phyloP scores from a whole-genome alignment of 345 rosid genomes.

The Diplotaxis tenuifolia region DNA sequence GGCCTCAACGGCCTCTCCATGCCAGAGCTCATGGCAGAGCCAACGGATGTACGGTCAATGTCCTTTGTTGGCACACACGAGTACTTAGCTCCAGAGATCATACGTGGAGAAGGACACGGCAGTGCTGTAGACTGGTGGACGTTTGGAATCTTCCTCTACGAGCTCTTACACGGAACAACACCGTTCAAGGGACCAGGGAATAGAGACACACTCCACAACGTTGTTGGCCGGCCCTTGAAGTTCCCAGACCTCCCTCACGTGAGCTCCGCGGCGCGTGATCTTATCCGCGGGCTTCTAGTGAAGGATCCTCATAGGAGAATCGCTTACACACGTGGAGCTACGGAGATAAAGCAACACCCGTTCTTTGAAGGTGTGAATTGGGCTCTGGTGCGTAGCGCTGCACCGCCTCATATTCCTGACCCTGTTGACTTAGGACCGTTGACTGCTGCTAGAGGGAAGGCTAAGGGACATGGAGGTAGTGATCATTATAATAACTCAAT shows the following conservation, averaged over 20 bases:
- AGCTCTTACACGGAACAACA: constrained; percentile 78
- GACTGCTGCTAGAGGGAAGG: constrained; percentile 41
- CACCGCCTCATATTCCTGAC: constrained; percentile 82
- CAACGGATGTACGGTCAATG: constrained; percentile 87
- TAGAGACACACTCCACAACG: constrained; percentile 78
- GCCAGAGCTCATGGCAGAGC: constrained; percentile 95
- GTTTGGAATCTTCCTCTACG: constrained; percentile 88
- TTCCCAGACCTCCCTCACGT: constrained; percentile 75
- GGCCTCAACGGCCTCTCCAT: constrained; percentile 56
- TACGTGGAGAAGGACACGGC: constrained; percentile 95
- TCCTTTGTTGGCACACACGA: constrained; percentile 96
- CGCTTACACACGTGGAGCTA: constrained; percentile 84
- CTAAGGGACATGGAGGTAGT: constrained; percentile 30
- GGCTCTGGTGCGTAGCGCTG: constrained; percentile 87
- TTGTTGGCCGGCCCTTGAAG: constrained; percentile 83
- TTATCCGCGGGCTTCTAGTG: constrained; percentile 72
- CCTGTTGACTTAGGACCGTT: constrained; percentile 67
- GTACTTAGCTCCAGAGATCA: constrained; percentile 86
- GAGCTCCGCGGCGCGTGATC: constrained; percentile 68
- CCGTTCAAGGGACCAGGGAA: constrained; percentile 92
- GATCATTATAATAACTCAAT: constrained; percentile 29
- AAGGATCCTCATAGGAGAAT: constrained; percentile 85
- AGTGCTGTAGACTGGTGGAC: constrained; percentile 99
- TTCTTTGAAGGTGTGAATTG: constrained; percentile 90
- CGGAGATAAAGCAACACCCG: constrained; percentile 89